Evolutionary conservation across 176 grass and related monocot genomes (phyloP).

Genomic region (Poa pratensis): DNA sequence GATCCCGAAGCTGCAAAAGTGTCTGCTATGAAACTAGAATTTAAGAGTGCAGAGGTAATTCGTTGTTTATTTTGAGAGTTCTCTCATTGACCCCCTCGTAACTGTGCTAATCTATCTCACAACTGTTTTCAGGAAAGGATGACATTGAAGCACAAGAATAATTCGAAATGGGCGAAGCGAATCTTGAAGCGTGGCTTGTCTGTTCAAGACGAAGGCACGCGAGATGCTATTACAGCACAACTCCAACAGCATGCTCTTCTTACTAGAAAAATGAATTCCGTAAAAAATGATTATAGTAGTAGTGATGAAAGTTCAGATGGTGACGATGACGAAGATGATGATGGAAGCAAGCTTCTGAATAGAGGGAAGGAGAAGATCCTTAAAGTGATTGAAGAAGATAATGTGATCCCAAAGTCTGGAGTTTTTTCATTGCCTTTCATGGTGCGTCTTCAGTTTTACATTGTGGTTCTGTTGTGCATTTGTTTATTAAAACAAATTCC

Average conservation of each 20-base stretch:
- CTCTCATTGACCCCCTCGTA: not conserved
- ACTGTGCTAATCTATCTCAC: not conserved
- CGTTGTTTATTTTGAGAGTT: slow-evolving; percentile 29
- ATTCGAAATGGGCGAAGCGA: slow-evolving; percentile 83
- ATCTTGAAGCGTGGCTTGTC: slow-evolving; percentile 81
- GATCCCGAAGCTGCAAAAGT: slow-evolving; percentile 81
- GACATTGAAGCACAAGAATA: slow-evolving; percentile 94
- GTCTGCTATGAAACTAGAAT: slow-evolving; percentile 78
- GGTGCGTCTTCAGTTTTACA: slow-evolving; percentile 49
- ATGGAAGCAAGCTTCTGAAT: slow-evolving; percentile 57
- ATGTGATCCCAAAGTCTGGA: slow-evolving; percentile 66
- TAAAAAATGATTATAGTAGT: slow-evolving; percentile 66
- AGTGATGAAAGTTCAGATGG: slow-evolving; percentile 82
- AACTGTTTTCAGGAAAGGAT: slow-evolving; percentile 74
- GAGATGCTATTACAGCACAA: slow-evolving; percentile 78
- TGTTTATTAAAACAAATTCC: slow-evolving; percentile 10
- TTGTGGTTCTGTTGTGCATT: slow-evolving; percentile 13
- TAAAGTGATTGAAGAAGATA: slow-evolving; percentile 63
- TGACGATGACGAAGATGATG: slow-evolving; percentile 45
- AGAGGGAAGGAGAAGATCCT: slow-evolving; percentile 79
- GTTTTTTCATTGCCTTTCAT: slow-evolving; percentile 95
- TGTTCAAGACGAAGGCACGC: slow-evolving; percentile 92
- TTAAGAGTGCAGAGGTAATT: slow-evolving; percentile 86
- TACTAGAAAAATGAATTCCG: slow-evolving; percentile 93
- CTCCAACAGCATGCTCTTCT: slow-evolving; percentile 75